phyloP scores from a whole-genome alignment of 768 basidiomycete species.

The Thelephora ganbajun region DNA sequence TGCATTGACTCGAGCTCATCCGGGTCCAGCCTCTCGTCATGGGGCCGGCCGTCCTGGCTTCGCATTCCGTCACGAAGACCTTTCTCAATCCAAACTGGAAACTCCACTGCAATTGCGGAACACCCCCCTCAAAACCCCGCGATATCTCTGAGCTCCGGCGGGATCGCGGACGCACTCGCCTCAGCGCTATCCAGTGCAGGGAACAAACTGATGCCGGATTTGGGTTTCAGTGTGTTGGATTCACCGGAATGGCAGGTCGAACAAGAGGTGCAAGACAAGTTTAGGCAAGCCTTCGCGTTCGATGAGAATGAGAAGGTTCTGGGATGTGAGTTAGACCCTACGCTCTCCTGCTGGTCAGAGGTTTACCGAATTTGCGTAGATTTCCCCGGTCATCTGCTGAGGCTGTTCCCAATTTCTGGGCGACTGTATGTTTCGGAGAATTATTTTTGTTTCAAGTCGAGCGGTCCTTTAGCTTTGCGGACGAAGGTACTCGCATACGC shows the following conservation, averaged over 20 bases:
- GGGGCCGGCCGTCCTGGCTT: conserved; percentile 68
- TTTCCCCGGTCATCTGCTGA: conserved; percentile 81
- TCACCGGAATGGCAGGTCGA: conserved; percentile 51
- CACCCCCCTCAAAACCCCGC: conserved; percentile 11
- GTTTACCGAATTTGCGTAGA: conserved; percentile 30
- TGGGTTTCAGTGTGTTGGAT: conserved; percentile 73
- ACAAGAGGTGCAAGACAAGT: conserved; percentile 56
- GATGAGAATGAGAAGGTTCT: conserved; percentile 78
- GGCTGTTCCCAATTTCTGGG: conserved; percentile 82
- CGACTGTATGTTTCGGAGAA: conserved; percentile 85
- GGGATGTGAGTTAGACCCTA: conserved; percentile 52
- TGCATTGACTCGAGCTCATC: conserved; percentile 30
- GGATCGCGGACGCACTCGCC: conserved; percentile 51
- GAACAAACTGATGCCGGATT: conserved; percentile 27
- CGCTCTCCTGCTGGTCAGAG: neutral
- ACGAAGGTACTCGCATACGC: conserved; percentile 48
- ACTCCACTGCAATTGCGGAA: conserved; percentile 3
- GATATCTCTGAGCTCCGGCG: conserved; percentile 15
- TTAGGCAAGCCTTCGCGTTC: conserved; percentile 70
- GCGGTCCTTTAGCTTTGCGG: conserved; percentile 59
- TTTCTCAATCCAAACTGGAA: conserved; percentile 6
- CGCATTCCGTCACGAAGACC: conserved; percentile 20
- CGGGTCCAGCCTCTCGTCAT: conserved; percentile 31
- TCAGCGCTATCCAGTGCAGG: conserved; percentile 17
- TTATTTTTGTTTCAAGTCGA: conserved; percentile 91